Evolutionary conservation across 306 rosid species (phyloP), one percentile per base, ranked within the genome.

Genomic region (Sechiopsis laciniata): DNA sequence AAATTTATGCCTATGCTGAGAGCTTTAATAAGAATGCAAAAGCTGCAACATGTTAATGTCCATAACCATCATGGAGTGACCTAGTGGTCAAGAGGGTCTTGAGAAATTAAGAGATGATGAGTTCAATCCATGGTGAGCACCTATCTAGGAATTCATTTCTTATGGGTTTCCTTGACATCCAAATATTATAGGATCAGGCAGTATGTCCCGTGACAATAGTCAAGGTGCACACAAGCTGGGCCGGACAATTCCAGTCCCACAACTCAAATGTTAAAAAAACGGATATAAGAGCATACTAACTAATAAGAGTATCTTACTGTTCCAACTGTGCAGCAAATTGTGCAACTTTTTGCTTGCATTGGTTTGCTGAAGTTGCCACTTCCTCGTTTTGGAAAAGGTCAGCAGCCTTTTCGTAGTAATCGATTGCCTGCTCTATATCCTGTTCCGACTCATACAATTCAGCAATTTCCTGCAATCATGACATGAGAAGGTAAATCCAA

Each of bases 281-380:
- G 8, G 7, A 20, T 20, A 0, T 20, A 20, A 32, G 14, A 56
- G 32, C 62, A 56, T 56, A 20, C 22, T 21, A 56, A 8, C 13
- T 42, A 42, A 70, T 50, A 24, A 51, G 15, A 48, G 58, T 7
- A 17, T 46, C 74, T 79, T 84, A 94, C 99, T 86, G 91, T 86
- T 91, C 99, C 75, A 94, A 77, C 80, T 85, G 97, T 71, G 99
- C 96, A 76, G 97, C 85, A 77, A 82, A 91, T 21, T 91, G 99
- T 52, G 99, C 99, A 75, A 94, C 95, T 78, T 94, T 94, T 81
- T 86, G 99, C 86, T 91, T 94, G 96, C 97, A 90, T 80, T 86
- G 91, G 78, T 90, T 90, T 16, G 98, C 98, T 74, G 95, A 76
- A 55, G 92, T 86, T 51, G 91, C 84, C 45, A 89, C 96, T 64